A percentile compares a stretch with the other conserved stretches of the same genome.
Evolutionary conservation across 495 filamentous ascomycete genomes (phyloP).

Genomic region (Aspergillus haitiensis): DNA sequence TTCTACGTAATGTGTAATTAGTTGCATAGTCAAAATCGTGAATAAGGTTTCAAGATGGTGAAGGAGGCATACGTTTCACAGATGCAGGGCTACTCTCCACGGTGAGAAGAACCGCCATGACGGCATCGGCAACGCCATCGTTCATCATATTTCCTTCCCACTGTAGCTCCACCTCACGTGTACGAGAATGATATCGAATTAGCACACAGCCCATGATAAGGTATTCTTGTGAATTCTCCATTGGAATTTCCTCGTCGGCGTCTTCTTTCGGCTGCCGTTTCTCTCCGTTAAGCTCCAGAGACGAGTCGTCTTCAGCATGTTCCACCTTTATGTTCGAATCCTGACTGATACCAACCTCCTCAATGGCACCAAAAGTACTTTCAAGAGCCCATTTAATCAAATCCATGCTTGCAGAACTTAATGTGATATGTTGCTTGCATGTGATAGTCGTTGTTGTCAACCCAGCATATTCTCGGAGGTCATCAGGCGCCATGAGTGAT

Average conservation of each 20-base stretch:
- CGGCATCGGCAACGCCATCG: conserved; percentile 93
- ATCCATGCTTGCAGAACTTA: conserved; percentile 85
- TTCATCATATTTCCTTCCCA: conserved; percentile 99
- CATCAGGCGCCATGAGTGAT: conserved; percentile 92
- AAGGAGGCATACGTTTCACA: conserved; percentile 72
- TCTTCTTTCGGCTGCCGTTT: conserved; percentile 40
- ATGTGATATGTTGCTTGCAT: conserved; percentile 82
- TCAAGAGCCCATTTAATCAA: conserved; percentile 93
- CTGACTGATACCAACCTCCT: conserved; percentile 55
- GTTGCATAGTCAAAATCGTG: not conserved
- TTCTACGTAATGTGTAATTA: conserved; percentile 38
- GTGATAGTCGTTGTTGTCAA: conserved; percentile 88
- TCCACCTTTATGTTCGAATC: conserved; percentile 40
- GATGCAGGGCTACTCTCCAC: conserved; percentile 93
- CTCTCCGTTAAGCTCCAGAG: conserved; percentile 30
- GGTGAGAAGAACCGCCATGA: conserved; percentile 84
- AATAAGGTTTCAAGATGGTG: not conserved
- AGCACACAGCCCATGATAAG: conserved; percentile 89
- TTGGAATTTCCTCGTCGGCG: conserved; percentile 53
- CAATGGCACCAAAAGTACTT: conserved; percentile 85
- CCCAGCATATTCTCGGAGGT: conserved; percentile 92
- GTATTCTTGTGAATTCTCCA: conserved; percentile 54
- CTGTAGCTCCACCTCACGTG: conserved; percentile 82
- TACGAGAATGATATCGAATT: conserved; percentile 62
- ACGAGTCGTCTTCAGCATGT: not conserved